Conservation (phyloP, 768 basidiomycete species). For the Naganishia kalamii region DNA sequence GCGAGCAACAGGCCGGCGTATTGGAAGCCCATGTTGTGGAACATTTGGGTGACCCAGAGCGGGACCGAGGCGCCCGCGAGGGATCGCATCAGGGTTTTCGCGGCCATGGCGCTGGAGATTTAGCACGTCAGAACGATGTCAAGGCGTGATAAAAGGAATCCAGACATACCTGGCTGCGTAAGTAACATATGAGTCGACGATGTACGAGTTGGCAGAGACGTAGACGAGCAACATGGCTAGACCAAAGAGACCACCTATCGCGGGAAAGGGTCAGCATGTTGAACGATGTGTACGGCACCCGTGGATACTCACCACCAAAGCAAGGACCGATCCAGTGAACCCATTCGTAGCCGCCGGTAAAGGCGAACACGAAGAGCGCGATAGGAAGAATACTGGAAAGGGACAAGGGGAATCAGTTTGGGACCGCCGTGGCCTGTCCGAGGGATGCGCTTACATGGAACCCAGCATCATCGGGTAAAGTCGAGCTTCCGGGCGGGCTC, state of each 20-base stretch:
- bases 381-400: constrained; percentile 52
- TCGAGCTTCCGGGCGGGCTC: constrained; percentile 30
- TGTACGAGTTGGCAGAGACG: constrained; percentile 56
- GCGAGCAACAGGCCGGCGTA: constrained; percentile 32
- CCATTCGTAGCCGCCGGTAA: constrained; percentile 55
- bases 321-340: constrained; percentile 68
- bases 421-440: not conserved
- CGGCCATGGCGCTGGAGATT: constrained; percentile 54
- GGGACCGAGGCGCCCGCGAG: constrained; percentile 70
- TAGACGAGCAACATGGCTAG: constrained; percentile 57
- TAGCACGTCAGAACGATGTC: not conserved
- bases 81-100: constrained; percentile 59
- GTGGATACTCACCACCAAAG: constrained; percentile 52
- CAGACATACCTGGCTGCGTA: constrained; percentile 32
- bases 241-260: constrained; percentile 50
- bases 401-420: not conserved
- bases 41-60: constrained; percentile 66
- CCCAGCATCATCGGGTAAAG: constrained; percentile 40
- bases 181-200: constrained; percentile 37
- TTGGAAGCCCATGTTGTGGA: constrained; percentile 33
- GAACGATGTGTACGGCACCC: constrained; percentile 2
- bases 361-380: constrained; percentile 65
- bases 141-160: not conserved
- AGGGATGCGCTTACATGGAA: constrained; percentile 19
- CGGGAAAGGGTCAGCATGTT: too few species aligned